Evolutionary conservation across 805 yeast genomes (phyloP), one percentile per base, ranked within the genome.

Genomic region (Metschnikowia proteae): DNA sequence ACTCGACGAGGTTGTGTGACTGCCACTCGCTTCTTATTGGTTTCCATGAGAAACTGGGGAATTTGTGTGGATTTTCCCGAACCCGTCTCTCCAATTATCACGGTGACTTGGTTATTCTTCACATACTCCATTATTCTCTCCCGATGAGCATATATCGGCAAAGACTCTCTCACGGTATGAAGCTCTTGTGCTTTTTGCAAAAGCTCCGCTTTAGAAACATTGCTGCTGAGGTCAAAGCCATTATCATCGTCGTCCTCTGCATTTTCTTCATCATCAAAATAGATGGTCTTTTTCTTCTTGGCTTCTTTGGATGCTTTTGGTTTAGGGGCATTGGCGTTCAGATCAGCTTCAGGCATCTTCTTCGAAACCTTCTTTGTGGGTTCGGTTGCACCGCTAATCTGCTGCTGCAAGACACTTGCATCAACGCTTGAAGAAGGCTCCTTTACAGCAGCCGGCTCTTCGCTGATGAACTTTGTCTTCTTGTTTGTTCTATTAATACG

Each of bases 1-100:
- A 92, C 99, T 62, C 98, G 79, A 70, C 99, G 84, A 1, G 99
- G 99, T 70, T 92, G 98, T 0, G 99, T 91, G 6, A 94, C 92
- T 0, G 96, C 98, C 22, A 92, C 83, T 26, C 78, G 73, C 51
- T 80, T 81, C 17, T 67, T 65, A 53, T 67, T 69, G 33, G 66
- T 62, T 0, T 80, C 77, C 67, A 87, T 79, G n/a, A 92, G 63
- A 55, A 92, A 84, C 63, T 92, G 98, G 0, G 99, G 98, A 41
- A 92, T 83, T 70, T 92, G 99, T 0, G 99, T 92, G 3, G 98
- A 91, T 63, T 92, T 92, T 73, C 98, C 98, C 6, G 96, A 88
- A 67, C 99, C 99, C 0, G 99, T 92, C 63, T 92, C 98, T 67
- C 98, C 98, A 62, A 94, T 86, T 17, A 92, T 74, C 1, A 92